Evolutionary conservation across 2,329 filamentous ascomycete genomes (phyloP).

Genomic region (Rhynchosporium agropyri): DNA sequence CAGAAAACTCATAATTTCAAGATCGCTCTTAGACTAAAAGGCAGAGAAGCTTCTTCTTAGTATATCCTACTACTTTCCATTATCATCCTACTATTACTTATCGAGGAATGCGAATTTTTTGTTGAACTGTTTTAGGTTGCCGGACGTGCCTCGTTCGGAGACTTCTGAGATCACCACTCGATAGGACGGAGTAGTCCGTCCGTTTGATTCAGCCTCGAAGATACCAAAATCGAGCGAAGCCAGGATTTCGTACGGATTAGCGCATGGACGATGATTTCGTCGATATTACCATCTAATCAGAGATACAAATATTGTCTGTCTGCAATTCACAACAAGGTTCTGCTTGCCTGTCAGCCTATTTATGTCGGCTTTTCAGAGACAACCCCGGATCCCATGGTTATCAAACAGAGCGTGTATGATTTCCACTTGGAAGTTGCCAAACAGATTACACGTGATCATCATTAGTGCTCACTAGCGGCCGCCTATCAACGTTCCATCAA

Average conservation of each 20-base stretch:
- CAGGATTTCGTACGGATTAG: background rate
- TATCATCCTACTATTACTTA: too few species aligned
- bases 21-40: too few species aligned
- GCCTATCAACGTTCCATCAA: background rate
- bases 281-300: background rate
- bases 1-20: too few species aligned
- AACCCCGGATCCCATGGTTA: conserved; percentile 6
- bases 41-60: too few species aligned
- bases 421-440: background rate
- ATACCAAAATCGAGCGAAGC: background rate
- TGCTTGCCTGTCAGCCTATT: conserved; percentile 10
- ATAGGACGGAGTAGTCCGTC: too few species aligned
- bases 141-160: too few species aligned
- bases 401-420: conserved; percentile 17
- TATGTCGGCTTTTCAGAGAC: conserved; percentile 27
- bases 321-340: background rate
- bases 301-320: background rate
- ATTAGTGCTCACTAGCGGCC: background rate
- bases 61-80: too few species aligned
- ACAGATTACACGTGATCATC: background rate
- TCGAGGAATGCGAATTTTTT: too few species aligned
- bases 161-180: too few species aligned
- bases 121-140: too few species aligned
- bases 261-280: background rate
- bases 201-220: too few species aligned